These are phyloP conservation scores for Malassezia globosa DNA, from an alignment of 1,284 basidiomycete species.

Conservation along the genomic window DNA sequence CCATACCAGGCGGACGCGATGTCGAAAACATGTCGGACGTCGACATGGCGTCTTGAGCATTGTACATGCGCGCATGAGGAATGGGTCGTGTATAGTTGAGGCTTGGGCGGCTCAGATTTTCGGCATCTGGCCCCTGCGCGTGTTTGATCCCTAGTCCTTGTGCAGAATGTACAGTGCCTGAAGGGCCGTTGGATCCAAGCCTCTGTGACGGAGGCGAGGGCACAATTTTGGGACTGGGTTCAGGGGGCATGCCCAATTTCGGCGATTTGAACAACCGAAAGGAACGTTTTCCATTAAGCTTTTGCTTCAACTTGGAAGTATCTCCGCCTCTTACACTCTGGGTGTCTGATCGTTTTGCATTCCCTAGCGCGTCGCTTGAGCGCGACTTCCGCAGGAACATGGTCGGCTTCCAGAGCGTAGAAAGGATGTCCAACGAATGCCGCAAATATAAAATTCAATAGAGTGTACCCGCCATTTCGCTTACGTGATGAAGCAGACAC, in stretches of 20 bases:
- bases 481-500: too few relatives aligned
- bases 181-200: not conserved
- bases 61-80: constrained; percentile 8
- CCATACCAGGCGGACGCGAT: constrained; percentile 1
- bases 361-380: constrained; percentile 8
- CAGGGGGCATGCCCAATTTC: not conserved
- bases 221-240: not conserved
- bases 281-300: constrained; percentile 4
- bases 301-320: not conserved
- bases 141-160: constrained; percentile 7
- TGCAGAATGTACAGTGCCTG: not conserved
- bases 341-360: not conserved
- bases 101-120: not conserved
- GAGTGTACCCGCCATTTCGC: too few relatives aligned
- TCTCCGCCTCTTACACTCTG: not conserved
- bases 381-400: constrained; percentile 16
- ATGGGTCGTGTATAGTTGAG: not conserved
- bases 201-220: not conserved
- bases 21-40: constrained; percentile 3
- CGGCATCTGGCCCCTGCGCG: not conserved
- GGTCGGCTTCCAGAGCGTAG: not conserved
- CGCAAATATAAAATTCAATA: too few relatives aligned
- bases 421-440: too few relatives aligned
- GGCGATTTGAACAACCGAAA: constrained; percentile 10
- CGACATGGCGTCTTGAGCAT: not conserved